Conservation (phyloP, 179 eudicot genomes). For the Silene coronaria region DNA sequence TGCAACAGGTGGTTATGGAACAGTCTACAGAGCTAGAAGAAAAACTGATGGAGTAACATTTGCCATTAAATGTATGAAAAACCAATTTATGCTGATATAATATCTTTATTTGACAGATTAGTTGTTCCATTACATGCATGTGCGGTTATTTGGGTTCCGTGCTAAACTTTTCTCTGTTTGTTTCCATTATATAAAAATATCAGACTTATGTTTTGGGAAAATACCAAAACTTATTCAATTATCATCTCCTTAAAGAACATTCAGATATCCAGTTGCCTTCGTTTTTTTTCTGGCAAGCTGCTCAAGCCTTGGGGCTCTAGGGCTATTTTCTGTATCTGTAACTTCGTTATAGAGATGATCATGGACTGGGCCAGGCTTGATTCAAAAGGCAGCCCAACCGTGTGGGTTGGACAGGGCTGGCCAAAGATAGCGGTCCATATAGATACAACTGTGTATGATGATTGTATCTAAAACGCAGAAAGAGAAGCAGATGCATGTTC, state of each 20-base stretch:
- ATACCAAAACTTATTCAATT: not conserved
- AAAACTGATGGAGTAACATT: slow-evolving; percentile 66
- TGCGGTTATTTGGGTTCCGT: not conserved
- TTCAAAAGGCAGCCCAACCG: not conserved
- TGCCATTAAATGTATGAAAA: slow-evolving; percentile 79
- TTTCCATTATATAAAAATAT: not conserved
- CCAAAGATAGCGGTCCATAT: not conserved
- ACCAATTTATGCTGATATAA: slow-evolving; percentile 1
- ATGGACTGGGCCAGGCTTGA: not conserved
- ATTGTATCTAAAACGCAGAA: not conserved
- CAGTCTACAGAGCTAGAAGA: slow-evolving; percentile 84
- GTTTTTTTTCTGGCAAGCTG: not conserved
- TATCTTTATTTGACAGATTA: not conserved
- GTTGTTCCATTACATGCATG: not conserved
- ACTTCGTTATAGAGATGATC: not conserved
- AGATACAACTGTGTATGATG: not conserved
- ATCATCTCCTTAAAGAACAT: not conserved
- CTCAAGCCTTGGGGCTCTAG: not conserved
- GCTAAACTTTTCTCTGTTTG: not conserved
- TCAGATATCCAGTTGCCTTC: not conserved
- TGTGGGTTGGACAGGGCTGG: not conserved
- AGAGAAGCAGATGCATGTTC: not conserved
- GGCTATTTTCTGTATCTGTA: not conserved
- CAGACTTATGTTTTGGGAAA: not conserved
- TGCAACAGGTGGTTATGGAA: slow-evolving; percentile 91